Evolutionary conservation across 2,329 filamentous ascomycete genomes (phyloP).

Genomic region (Neofusicoccum sp.): DNA sequence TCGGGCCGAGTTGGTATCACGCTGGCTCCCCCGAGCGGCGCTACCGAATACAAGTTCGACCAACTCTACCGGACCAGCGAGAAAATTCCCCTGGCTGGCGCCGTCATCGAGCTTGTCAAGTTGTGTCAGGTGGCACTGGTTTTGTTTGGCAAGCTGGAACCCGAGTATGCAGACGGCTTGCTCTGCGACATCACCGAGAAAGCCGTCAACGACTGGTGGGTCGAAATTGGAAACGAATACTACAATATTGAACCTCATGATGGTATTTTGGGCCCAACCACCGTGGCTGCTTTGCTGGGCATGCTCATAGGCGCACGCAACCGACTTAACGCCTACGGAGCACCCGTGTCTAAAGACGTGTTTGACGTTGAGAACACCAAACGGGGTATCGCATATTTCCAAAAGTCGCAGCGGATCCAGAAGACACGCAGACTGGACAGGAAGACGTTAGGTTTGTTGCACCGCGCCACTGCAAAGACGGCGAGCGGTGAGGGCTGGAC

Average conservation of each 20-base stretch:
- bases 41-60: constrained; percentile 87
- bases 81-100: constrained; percentile 73
- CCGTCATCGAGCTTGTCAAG: constrained; percentile 86
- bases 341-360: constrained; percentile 84
- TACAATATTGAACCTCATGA: constrained; percentile 93
- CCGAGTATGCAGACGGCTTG: constrained; percentile 87
- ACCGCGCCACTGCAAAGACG: constrained; percentile 84
- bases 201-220: constrained; percentile 94
- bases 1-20: constrained; percentile 87
- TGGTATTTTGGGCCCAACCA: constrained; percentile 88
- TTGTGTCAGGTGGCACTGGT: constrained; percentile 87
- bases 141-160: constrained; percentile 84
- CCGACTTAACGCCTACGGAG: constrained; percentile 79
- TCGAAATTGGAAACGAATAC: constrained; percentile 85
- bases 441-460: constrained; percentile 78
- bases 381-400: constrained; percentile 82
- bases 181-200: constrained; percentile 92
- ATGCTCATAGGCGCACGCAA: constrained; percentile 89
- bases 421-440: constrained; percentile 79
- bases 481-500: constrained; percentile 88
- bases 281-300: constrained; percentile 83
- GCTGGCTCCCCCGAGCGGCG: constrained; percentile 73
- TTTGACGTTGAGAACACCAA: constrained; percentile 86
- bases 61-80: constrained; percentile 89
- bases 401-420: constrained; percentile 82